These are phyloP conservation scores for Tubosaeta sp. DNA, from an alignment of 768 basidiomycete species.

Conservation along the genomic window DNA sequence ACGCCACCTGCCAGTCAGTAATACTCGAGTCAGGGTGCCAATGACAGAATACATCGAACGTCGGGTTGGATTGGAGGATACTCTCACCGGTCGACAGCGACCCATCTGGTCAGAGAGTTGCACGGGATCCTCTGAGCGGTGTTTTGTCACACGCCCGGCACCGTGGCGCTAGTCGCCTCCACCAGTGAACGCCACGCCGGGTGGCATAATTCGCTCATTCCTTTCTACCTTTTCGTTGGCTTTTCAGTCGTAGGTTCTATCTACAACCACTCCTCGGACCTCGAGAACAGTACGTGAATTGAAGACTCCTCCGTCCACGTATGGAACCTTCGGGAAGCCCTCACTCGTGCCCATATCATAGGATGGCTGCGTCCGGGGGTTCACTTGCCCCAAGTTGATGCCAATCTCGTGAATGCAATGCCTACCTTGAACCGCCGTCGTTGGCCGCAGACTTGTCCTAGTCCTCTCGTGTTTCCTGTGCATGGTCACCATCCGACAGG, in stretches of 20 bases:
- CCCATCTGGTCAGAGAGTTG: no score
- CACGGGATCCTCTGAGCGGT: background rate
- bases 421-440: background rate
- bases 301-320: background rate
- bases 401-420: background rate
- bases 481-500: constrained; percentile 1
- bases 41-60: background rate
- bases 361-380: background rate
- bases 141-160: background rate
- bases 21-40: background rate
- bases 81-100: no score
- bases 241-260: background rate
- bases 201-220: no score
- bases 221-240: background rate
- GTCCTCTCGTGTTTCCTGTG: background rate
- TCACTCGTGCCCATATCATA: background rate
- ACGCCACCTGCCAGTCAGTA: background rate
- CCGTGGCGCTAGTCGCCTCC: background rate
- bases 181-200: background rate
- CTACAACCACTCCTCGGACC: background rate
- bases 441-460: background rate
- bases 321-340: background rate
- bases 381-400: background rate
- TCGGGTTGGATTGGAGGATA: background rate
- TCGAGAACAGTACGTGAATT: background rate